These are phyloP conservation scores for Citrus reticulata DNA, from an alignment of 345 rosid genomes.

Conservation along the genomic window DNA sequence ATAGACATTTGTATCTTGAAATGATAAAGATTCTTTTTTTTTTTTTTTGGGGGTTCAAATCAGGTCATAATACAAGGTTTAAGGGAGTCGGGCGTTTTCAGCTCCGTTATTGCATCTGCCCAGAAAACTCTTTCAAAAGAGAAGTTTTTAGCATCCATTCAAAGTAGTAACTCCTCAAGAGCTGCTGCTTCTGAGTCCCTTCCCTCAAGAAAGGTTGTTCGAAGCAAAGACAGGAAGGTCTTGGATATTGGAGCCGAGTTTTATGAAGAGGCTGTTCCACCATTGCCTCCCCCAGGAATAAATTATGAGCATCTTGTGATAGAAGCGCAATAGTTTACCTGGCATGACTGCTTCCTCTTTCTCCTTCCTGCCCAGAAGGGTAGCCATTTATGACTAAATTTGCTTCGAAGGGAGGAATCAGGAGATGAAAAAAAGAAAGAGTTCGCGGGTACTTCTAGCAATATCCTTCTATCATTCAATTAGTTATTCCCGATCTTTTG, in stretches of 20 bases:
- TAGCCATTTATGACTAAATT: slow-evolving; percentile 7
- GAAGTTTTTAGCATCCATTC: slow-evolving; percentile 45
- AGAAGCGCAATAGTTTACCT: slow-evolving; percentile 18
- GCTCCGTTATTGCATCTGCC: slow-evolving; percentile 59
- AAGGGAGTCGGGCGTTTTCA: slow-evolving; percentile 81
- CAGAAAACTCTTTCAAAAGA: slow-evolving; percentile 50
- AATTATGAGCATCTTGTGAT: slow-evolving; percentile 20
- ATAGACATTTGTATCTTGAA: neutral
- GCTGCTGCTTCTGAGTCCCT: slow-evolving; percentile 42
- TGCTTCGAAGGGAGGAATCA: slow-evolving; percentile 30
- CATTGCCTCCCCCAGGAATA: slow-evolving; percentile 65
- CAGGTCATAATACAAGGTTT: slow-evolving; percentile 84
- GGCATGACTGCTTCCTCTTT: slow-evolving; percentile 25
- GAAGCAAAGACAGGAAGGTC: slow-evolving; percentile 49
- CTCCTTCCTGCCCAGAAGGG: slow-evolving; percentile 11
- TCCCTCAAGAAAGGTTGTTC: slow-evolving; percentile 49
- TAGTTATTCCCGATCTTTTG: slow-evolving; percentile 44
- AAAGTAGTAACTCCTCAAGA: slow-evolving; percentile 49
- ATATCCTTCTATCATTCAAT: slow-evolving; percentile 2
- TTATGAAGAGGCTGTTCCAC: slow-evolving; percentile 65
- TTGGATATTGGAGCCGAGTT: slow-evolving; percentile 31
- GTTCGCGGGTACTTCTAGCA: slow-evolving; percentile 9
- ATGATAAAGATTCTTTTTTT: neutral
- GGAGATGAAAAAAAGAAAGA: slow-evolving; percentile 26
- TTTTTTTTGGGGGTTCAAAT: neutral